Base-by-base conservation (phyloP, 805 yeast species). In the Candida odintsovae region DNA sequence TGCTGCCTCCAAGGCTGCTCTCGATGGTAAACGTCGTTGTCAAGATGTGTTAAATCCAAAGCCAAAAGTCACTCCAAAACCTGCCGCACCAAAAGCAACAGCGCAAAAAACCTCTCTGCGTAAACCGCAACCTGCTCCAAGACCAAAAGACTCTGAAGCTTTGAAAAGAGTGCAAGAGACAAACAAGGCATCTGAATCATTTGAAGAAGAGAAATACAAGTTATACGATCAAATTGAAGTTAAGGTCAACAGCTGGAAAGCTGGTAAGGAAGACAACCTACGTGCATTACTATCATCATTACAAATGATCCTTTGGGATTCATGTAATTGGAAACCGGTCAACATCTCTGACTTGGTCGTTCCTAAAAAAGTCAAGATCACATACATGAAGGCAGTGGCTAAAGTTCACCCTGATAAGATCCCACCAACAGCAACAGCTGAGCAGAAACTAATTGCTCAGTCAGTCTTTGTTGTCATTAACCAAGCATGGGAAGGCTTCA, bases 331-430 rank as follows among this genome's bases (percentile, higher is more conserved):
- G 95, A 76, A 75, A 51, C 70, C 76, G 16, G 82, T 90, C 6
- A 63, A 81, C 1, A 64, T 84, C 59, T 73, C 83, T 4, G 97
- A 92, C 47, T 69, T 94, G 49, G 94, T 94, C 49, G 70, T 90
- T 52, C 92, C 95, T 18, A 90, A 90, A 56, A 90, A 86, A 62
- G 97, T 90, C 35, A 92, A 92, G 63, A 70, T 92, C 33, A 72
- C 73, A 18, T 94, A 94, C 38, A 82, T 94, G 90, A 87, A 85
- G 64, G 89, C 97, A 5, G 88, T 94, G 54, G 83, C 97, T 0
- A 76, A 80, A 43, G 95, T 96, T 3, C 94, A 90, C 64, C 81
- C 92, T 0, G 99, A 94, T 64, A 94, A 94, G 63, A 69, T 90
- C 21, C 70, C 80, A 7, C 60, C 66, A n/a, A 64, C 66, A 20